Evolutionary conservation across 129 eudicot genomes (phyloP).

Genomic region (Cynara cardunculus): DNA sequence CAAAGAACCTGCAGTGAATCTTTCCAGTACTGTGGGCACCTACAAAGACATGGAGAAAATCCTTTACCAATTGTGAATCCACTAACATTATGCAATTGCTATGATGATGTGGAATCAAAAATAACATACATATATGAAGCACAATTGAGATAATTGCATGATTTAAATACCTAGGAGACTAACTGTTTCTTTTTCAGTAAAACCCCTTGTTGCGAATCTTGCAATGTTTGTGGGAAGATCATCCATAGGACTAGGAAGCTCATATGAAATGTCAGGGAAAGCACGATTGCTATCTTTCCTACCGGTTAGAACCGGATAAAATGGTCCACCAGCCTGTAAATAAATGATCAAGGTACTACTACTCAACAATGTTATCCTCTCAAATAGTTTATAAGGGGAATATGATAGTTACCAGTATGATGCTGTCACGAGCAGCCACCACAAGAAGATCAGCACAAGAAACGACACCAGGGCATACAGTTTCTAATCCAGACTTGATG

Average conservation of each 20-base stretch:
- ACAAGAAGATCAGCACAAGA: slow-evolving; percentile 80
- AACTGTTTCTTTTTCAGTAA: slow-evolving; percentile 64
- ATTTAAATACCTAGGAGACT: slow-evolving; percentile 36
- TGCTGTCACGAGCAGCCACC: slow-evolving; percentile 74
- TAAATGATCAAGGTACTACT: background rate
- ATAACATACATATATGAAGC: background rate
- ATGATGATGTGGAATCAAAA: background rate
- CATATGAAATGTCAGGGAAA: slow-evolving; percentile 39
- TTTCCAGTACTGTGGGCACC: slow-evolving; percentile 82
- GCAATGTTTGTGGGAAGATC: slow-evolving; percentile 33
- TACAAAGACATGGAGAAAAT: slow-evolving; percentile 2
- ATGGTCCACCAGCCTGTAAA: slow-evolving; percentile 78
- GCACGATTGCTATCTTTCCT: slow-evolving; percentile 52
- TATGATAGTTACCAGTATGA: slow-evolving; percentile 39
- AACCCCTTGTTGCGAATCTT: slow-evolving; percentile 54
- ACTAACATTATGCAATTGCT: background rate
- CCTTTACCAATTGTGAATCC: background rate
- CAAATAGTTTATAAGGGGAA: background rate
- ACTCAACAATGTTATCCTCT: background rate
- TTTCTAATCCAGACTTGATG: slow-evolving; percentile 56
- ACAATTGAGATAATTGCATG: background rate
- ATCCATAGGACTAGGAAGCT: slow-evolving; percentile 68
- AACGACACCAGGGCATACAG: slow-evolving; percentile 65
- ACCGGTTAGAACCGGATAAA: slow-evolving; percentile 71
- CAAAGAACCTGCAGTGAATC: slow-evolving; percentile 63